Base-by-base conservation (phyloP, 2,329 filamentous ascomycete genomes). In the Aspergillus cejpii region DNA sequence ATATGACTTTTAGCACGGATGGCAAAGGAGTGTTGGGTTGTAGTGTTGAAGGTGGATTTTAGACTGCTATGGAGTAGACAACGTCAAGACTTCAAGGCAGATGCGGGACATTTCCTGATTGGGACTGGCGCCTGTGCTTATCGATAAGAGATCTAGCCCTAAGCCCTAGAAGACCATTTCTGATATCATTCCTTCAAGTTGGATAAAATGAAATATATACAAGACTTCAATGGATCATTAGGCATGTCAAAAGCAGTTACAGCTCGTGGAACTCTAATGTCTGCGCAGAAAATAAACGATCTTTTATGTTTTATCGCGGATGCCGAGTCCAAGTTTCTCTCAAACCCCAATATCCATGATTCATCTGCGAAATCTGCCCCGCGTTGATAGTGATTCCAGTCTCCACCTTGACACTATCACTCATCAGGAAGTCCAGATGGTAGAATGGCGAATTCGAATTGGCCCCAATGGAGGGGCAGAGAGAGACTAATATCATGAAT, bases 121-220 rank as follows among this genome's bases (percentile, higher is more conserved):
- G 2, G 45, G 45, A 27, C 41, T 53, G 54, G 53, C 24, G 37
- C 17, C 1, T 24, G 14, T 3, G 4, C 47, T 53, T 57, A 57
- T 58, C 56, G 54, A 58, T 58, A 58, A 56, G 47, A 37, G 12
- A n/a, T 19, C 41, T 42, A 46, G 33, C 47, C 44, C 44, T 49
- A 41, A 49, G 24, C 33, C 43, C 47, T 48, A 17, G 4, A 19
- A 37, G 36, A 34, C 36, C 23, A 31, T 24, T 28, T 20, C 12
- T 17, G 31, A 42, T 41, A 24, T 17, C 26, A 21, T 33, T 20
- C 7, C 20, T 34, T 2, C 5, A 4, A 28, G 26, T 7, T n/a
- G 6, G 14, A 33, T 10, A 24, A n/a, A n/a, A n/a, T n/a, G n/a
- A n/a, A n/a, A n/a, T n/a, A n/a, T n/a, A n/a, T n/a, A n/a, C n/a